Conservation (phyloP, 2,329 filamentous ascomycete species). For the Verticillium dahliae region DNA sequence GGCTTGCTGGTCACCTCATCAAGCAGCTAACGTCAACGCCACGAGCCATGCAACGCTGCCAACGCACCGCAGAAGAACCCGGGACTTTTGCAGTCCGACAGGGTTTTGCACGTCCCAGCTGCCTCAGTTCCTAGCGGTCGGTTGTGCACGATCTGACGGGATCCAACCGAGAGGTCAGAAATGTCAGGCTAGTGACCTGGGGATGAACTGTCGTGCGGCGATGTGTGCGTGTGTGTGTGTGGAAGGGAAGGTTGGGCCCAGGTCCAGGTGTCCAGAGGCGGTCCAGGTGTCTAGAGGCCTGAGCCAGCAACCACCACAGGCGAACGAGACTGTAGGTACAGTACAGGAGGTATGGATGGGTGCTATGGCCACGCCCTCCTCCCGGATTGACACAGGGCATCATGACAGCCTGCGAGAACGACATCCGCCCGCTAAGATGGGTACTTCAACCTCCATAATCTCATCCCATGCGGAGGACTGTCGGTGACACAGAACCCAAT, state of each 20-base stretch:
- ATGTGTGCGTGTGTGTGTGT: neutral
- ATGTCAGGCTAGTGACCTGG: neutral
- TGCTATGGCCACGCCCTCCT: neutral
- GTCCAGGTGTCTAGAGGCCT: neutral
- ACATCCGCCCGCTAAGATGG: neutral
- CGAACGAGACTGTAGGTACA: neutral
- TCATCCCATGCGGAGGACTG: constrained; percentile 4
- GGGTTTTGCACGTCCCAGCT: neutral
- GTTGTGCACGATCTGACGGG: neutral
- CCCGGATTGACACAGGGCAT: neutral
- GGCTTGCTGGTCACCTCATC: constrained; percentile 2
- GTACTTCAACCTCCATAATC: neutral
- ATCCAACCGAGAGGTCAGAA: neutral
- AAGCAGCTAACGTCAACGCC: constrained; percentile 9
- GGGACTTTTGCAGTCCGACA: neutral
- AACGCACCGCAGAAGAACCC: neutral
- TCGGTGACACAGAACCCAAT: constrained; percentile 14
- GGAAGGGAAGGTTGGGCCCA: neutral
- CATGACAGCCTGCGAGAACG: neutral
- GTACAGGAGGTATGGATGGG: too few species aligned
- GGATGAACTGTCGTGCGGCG: neutral
- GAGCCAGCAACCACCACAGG: neutral
- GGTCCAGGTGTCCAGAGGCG: neutral
- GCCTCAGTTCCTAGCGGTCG: neutral
- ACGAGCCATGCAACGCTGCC: constrained; percentile 1